Conservation (phyloP, 192 early-diverging fungal species). For the Coemansia sp. region DNA sequence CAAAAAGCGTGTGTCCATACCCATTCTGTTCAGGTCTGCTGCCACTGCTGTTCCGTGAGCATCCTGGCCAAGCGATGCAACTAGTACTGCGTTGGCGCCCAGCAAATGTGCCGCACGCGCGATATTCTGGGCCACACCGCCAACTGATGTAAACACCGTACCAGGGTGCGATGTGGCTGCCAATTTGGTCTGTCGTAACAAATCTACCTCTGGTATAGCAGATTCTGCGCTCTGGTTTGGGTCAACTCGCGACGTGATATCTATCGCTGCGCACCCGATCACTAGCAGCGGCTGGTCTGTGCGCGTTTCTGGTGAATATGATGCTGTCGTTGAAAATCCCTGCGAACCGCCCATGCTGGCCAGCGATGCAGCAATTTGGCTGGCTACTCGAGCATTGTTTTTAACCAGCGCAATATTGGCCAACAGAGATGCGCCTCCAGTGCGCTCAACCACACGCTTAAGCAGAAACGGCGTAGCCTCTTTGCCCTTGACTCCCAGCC, state of each 20-base stretch:
- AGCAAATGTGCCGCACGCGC: conserved; percentile 74
- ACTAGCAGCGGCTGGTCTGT: conserved; percentile 63
- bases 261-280: conserved; percentile 83
- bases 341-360: conserved; percentile 15
- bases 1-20: conserved; percentile 57
- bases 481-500: conserved; percentile 72
- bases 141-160: conserved; percentile 60
- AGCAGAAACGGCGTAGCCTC: conserved; percentile 93
- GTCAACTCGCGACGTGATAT: conserved; percentile 59
- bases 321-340: conserved; percentile 7
- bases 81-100: conserved; percentile 62
- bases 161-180: conserved; percentile 76
- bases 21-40: conserved; percentile 54
- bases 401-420: conserved; percentile 84
- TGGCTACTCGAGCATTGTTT: conserved; percentile 85
- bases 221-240: conserved; percentile 59
- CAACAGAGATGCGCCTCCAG: conserved; percentile 68
- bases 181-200: background rate
- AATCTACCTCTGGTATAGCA: conserved; percentile 52
- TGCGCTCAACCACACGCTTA: conserved; percentile 80
- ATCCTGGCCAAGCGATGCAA: conserved; percentile 76
- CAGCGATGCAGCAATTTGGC: conserved; percentile 68
- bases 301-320: background rate
- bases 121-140: conserved; percentile 93
- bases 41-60: conserved; percentile 58